Evolutionary conservation across 768 basidiomycete genomes (phyloP).

Genomic region (Amanita rubescens): DNA sequence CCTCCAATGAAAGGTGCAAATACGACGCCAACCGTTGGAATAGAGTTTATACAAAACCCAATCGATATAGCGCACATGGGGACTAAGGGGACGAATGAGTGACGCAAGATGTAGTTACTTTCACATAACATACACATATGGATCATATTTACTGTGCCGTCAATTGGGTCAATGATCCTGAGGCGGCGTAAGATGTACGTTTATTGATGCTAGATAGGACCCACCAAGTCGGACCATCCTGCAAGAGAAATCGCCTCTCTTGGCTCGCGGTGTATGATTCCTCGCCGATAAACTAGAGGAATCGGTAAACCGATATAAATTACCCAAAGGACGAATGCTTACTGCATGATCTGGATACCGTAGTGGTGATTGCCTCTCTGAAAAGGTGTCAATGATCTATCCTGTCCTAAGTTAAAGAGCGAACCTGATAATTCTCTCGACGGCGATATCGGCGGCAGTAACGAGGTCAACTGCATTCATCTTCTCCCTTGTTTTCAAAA

Average conservation of each 20-base stretch:
- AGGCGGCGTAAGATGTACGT: not conserved
- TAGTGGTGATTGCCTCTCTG: not conserved
- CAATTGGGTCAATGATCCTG: slow-evolving; percentile 20
- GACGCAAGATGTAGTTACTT: not conserved
- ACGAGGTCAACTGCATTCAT: slow-evolving; percentile 21
- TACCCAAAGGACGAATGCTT: not conserved
- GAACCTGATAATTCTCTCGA: slow-evolving; percentile 18
- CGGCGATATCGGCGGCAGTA: slow-evolving; percentile 16
- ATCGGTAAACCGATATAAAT: not conserved
- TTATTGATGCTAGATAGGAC: not conserved
- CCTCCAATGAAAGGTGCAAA: slow-evolving; percentile 20
- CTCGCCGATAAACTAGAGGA: slow-evolving; percentile 17
- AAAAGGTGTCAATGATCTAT: not conserved
- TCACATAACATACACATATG: slow-evolving; percentile 16
- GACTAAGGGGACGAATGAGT: slow-evolving; percentile 8
- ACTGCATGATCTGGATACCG: slow-evolving; percentile 5
- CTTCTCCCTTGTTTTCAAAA: slow-evolving; percentile 15
- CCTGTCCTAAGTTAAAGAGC: not conserved
- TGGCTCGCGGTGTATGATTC: slow-evolving; percentile 20
- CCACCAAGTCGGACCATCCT: slow-evolving; percentile 17
- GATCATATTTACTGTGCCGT: slow-evolving; percentile 20
- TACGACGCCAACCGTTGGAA: slow-evolving; percentile 17
- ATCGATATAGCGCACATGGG: slow-evolving; percentile 20
- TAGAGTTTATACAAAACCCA: slow-evolving; percentile 16
- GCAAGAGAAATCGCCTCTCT: slow-evolving; percentile 18